Evolutionary conservation across 805 yeast species (phyloP), one percentile per base, ranked within the genome.

Genomic region (Candida chilensis): DNA sequence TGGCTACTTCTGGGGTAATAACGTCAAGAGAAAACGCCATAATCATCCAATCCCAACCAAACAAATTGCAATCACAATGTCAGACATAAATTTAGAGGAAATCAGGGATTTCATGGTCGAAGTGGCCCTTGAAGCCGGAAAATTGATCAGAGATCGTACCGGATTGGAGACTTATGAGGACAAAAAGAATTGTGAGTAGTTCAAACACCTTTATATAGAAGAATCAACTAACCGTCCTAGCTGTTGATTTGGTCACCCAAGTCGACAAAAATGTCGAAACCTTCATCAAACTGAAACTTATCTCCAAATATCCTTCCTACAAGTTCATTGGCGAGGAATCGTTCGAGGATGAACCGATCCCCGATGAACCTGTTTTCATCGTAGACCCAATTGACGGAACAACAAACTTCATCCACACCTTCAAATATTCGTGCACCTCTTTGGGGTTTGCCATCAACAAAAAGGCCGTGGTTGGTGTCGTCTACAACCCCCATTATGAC

Each of bases 371-470:
- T 14, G 74, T 81, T 2, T 76, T 76, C 42, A 65, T 76, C 32
- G 77, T 76, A 13, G 82, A 75, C 42, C 79, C 79, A 25, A 69
- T 73, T 44, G 80, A 74, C 39, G 82, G 82, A 9, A 76, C 83
- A 1, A 74, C 80, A 4, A 71, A 76, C 48, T 76, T 76, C 47
- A 64, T 75, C 30, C 83, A 76, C 45, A 64, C 60, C 27, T 76
- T 71, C 52, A 83, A 82, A 2, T 69, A 60, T 44, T 65, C 75
- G 27, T 75, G 81, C 48, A 72, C 73, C 29, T 76, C 82, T 1
- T 43, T 76, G 22, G 82, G 82, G 0, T 60, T 76, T 32, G 61
- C 78, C 1, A 48, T 68, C 12, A 44, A 57, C 35, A 58, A 60
- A 24, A 48, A 48, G 32, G 69, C 82, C 1, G 67, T 58, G 0